Base-by-base conservation (phyloP, 2,329 filamentous ascomycete species). In the Trichoderma endophyticum region DNA sequence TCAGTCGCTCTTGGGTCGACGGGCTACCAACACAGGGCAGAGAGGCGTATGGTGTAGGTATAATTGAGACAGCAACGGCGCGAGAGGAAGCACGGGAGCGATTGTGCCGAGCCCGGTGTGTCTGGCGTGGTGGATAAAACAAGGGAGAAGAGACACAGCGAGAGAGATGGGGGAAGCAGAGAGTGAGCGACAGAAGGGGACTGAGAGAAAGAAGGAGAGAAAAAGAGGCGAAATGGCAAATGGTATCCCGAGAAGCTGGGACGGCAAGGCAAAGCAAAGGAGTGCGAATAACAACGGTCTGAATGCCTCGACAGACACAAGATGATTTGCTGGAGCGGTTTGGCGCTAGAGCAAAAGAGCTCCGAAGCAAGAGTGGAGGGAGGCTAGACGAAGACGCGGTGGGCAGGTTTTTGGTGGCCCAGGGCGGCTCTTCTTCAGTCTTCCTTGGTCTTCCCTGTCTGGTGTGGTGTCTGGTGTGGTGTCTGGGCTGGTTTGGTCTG, bases 291-390 rank as follows among this genome's bases (percentile, higher is more conserved):
- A 64, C 24, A 70, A 63, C 43, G 28, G 68, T 56, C 63, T 57
- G 68, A 64, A 48, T 60, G 66, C 34, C 56, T 63, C 26, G 28
- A 34, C 60, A 34, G 56, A 28, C 60, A 57, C 68, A 36, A 48
- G 68, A 64, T 63, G 60, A 63, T 70, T 70, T 70, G 68, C 68
- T 70, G 68, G 39, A n/a, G 26, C 3, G 48, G 26, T 28, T 62
- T 57, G 59, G 68, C 68, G 68, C 68, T 70, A 70, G 32, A 70
- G 68, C 60, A 64, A 70, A 60, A 64, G 43, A 63, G 59, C 60
- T 26, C 68, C 59, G 59, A 70, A 56, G 39, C 30, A 59, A 36
- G 34, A 56, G 59, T 70, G 59, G 67, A 62, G 57, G 59, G 68
- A 70, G 43, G 59, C 68, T 56, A 64, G 59, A 54, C 39, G 59